A percentile compares a stretch with the other conserved stretches of the same genome.
Evolutionary conservation across 2,329 filamentous ascomycete genomes (phyloP).

Genomic region (Ambrosiella xylebori): DNA sequence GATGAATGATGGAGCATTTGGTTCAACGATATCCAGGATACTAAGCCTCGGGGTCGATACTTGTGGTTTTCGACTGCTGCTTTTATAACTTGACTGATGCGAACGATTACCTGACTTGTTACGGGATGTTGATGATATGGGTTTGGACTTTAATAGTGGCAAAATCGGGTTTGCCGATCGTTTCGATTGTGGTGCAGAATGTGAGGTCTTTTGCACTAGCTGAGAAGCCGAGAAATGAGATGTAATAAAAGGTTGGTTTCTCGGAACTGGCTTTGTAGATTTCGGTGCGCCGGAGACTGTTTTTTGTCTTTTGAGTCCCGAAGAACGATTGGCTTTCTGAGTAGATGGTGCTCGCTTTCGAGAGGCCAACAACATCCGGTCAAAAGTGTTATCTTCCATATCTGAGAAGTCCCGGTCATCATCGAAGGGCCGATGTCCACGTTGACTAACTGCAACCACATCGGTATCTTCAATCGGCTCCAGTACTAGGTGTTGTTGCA

Average conservation of each 20-base stretch:
- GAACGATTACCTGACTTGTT: not conserved
- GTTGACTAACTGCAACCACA: slow-evolving; percentile 18
- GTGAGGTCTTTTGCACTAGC: not conserved
- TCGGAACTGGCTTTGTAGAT: slow-evolving; percentile 14
- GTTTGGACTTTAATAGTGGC: not conserved
- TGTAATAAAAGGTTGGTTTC: slow-evolving; percentile 21
- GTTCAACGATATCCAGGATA: slow-evolving; percentile 42
- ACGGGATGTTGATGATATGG: not conserved
- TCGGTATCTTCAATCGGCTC: not conserved
- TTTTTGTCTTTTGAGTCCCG: slow-evolving; percentile 17
- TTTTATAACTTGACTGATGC: not conserved
- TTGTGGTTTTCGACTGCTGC: slow-evolving; percentile 3
- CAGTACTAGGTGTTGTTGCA: slow-evolving; percentile 6
- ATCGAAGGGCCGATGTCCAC: not conserved
- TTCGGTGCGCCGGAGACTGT: slow-evolving; percentile 13
- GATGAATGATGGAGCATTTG: slow-evolving; percentile 37
- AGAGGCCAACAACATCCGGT: slow-evolving; percentile 28
- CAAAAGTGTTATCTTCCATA: slow-evolving; percentile 33
- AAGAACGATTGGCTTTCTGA: slow-evolving; percentile 12
- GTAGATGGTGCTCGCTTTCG: slow-evolving; percentile 24
- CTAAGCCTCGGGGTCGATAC: slow-evolving; percentile 31
- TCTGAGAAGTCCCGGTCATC: slow-evolving; percentile 21
- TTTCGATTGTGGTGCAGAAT: not conserved
- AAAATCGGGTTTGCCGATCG: not conserved
- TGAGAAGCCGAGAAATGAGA: slow-evolving; percentile 16